phyloP scores from a whole-genome alignment of 148 eudicot species.

The Vaccinium corymbosum region DNA sequence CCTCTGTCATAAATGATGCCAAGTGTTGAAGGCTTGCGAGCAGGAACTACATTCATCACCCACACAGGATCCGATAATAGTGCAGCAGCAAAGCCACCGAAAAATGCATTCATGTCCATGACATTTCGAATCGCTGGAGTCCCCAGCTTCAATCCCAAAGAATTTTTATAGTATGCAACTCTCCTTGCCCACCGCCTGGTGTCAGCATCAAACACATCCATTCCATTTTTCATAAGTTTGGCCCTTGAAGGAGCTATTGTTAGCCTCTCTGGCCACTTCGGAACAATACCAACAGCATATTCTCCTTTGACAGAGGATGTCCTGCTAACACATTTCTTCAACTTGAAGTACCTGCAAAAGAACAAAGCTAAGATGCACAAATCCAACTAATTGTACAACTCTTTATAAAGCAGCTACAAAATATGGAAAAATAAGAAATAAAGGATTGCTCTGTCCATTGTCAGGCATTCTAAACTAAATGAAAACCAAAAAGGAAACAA shows the following conservation, averaged over 20 bases:
- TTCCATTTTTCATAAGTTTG: conserved; percentile 59
- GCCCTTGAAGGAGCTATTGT: conserved; percentile 75
- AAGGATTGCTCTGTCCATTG: background rate
- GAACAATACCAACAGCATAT: conserved; percentile 65
- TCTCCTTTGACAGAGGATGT: conserved; percentile 61
- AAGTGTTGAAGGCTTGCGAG: conserved; percentile 68
- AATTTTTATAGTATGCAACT: conserved; percentile 65
- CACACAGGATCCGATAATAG: conserved; percentile 79
- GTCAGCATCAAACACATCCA: conserved; percentile 83
- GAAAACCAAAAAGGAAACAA: background rate
- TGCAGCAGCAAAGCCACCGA: conserved; percentile 97
- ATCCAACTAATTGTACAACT: background rate
- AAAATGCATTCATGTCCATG: conserved; percentile 98
- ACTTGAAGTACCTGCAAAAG: conserved; percentile 70
- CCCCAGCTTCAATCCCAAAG: conserved; percentile 71
- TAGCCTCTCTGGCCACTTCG: conserved; percentile 94
- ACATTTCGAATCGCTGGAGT: conserved; percentile 76
- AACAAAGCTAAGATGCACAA: conserved; percentile 14
- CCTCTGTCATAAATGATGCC: conserved; percentile 90
- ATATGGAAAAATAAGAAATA: background rate
- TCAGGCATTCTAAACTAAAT: background rate
- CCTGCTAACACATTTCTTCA: conserved; percentile 86
- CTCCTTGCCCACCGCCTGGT: conserved; percentile 78
- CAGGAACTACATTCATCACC: conserved; percentile 98
- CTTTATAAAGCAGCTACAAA: background rate